Base-by-base conservation (phyloP, 495 filamentous ascomycete species). In the Penicillium chermesinum region DNA sequence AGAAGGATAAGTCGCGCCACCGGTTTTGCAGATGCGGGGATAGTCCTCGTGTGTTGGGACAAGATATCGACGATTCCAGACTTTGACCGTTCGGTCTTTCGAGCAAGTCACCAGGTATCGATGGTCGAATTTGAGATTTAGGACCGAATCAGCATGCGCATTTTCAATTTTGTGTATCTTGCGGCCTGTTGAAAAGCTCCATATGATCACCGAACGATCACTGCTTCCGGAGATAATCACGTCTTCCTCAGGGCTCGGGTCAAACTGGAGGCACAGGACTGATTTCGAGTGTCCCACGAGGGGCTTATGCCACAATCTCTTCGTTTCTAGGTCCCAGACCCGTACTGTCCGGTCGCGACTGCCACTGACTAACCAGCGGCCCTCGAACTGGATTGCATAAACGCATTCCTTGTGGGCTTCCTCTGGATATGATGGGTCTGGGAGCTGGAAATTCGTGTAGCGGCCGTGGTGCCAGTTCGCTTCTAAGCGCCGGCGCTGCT, bases 221-320 rank as follows among this genome's bases (percentile, higher is more conserved):
- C 90, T 95, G 52, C 91, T 95, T 8, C 91, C 94, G 4, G 89
- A 94, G 15, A 97, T 83, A 46, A 99, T 85, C 30, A 99, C 71
- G 58, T 97, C 91, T 59, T 97, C 86, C 14, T 86, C 81, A 1
- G 88, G 85, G 35, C 84, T 80, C n/a, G 91, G 87, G 61, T 99
- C 94, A 59, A 96, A 99, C 61, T 99, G 93, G 16, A 99, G 75
- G 62, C 94, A 97, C 10, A 97, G 74, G 3, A 99, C 93, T 20
- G 90, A 96, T 16, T 88, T 91, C 5, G 58, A 62, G 63, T 99
- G 93, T 7, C 87, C 90, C 13, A 64, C 53, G 14, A 99, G 66
- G 7, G 93, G 89, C 14, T 70, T 70, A 33, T 84, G 71, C 37
- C 85, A 66, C 20, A 96, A 73, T 38, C 93, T 80, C 51, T 85